Conservation (phyloP, 2,329 filamentous ascomycete species). For the Colletotrichum eremochloae region DNA sequence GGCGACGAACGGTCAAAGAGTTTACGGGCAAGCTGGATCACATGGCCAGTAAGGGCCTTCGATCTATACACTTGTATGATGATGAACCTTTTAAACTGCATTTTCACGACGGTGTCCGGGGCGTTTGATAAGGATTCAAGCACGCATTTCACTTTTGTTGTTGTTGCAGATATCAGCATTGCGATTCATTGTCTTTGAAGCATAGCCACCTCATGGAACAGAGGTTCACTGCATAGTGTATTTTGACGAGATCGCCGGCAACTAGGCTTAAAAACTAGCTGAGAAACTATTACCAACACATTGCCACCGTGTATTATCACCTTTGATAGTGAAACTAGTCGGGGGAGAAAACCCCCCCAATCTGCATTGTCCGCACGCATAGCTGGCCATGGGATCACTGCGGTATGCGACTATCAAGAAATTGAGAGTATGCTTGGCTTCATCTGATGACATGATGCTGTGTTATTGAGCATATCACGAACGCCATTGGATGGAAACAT, state of each 20-base stretch:
- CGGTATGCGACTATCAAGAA: background rate
- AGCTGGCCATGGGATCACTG: background rate
- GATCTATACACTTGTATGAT: slow-evolving; percentile 19
- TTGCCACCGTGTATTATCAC: background rate
- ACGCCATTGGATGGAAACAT: background rate
- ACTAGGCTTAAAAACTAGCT: background rate
- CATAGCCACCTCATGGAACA: slow-evolving; percentile 23
- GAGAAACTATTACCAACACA: background rate
- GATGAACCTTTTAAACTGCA: slow-evolving; percentile 35
- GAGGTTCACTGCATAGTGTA: slow-evolving; percentile 14
- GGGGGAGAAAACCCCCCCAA: background rate
- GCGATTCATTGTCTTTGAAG: slow-evolving; percentile 25
- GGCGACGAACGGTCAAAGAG: slow-evolving; percentile 41
- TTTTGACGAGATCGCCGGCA: background rate
- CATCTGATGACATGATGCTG: background rate
- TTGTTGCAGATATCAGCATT: slow-evolving; percentile 25
- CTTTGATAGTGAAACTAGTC: no score
- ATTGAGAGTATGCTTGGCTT: background rate
- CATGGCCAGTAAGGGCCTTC: slow-evolving; percentile 54
- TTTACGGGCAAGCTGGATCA: slow-evolving; percentile 59
- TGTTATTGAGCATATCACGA: background rate
- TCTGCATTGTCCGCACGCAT: background rate
- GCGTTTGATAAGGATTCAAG: background rate
- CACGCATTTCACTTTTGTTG: slow-evolving; percentile 5
- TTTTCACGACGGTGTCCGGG: slow-evolving; percentile 29